These are phyloP conservation scores for Adansonia rubrostipa DNA, from an alignment of 441 rosid species.

Conservation along the genomic window DNA sequence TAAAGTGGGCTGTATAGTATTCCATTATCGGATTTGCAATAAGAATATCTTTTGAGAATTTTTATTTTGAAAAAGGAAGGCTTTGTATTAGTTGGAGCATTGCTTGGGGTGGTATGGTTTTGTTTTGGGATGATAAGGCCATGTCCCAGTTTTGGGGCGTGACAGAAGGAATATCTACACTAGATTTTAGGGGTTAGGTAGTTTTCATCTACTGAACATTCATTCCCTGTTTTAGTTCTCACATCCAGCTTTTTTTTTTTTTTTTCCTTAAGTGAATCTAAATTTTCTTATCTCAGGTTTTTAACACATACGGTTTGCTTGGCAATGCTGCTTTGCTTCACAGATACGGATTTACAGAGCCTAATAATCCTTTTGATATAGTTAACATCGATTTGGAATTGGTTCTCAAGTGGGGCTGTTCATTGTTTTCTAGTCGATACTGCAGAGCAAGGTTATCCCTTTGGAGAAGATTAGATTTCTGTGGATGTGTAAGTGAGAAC, in stretches of 20 bases:
- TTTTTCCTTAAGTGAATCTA: not conserved
- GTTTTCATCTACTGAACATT: not conserved
- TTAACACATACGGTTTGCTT: conserved; percentile 82
- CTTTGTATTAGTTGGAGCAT: not conserved
- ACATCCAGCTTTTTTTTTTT: not conserved
- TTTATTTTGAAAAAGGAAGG: not conserved
- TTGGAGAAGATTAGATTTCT: conserved; percentile 70
- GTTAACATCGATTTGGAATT: conserved; percentile 85
- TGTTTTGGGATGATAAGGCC: not conserved
- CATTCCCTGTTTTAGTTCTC: conserved; percentile 9
- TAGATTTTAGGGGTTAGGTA: not conserved
- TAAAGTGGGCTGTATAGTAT: not conserved
- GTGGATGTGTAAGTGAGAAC: conserved; percentile 66
- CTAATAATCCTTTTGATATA: conserved; percentile 66
- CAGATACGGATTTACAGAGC: conserved; percentile 90
- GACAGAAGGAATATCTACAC: not conserved
- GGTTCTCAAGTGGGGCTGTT: conserved; percentile 67
- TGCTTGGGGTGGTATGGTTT: not conserved
- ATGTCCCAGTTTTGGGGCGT: conserved; percentile 1
- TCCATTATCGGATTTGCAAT: not conserved
- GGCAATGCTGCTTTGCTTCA: conserved; percentile 96
- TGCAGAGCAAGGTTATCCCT: conserved; percentile 68
- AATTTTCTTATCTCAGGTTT: conserved; percentile 50
- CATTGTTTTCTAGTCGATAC: conserved; percentile 61
- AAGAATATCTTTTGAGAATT: not conserved